phyloP scores from a whole-genome alignment of 1,284 basidiomycete genomes.

The Albatrellus sp. region DNA sequence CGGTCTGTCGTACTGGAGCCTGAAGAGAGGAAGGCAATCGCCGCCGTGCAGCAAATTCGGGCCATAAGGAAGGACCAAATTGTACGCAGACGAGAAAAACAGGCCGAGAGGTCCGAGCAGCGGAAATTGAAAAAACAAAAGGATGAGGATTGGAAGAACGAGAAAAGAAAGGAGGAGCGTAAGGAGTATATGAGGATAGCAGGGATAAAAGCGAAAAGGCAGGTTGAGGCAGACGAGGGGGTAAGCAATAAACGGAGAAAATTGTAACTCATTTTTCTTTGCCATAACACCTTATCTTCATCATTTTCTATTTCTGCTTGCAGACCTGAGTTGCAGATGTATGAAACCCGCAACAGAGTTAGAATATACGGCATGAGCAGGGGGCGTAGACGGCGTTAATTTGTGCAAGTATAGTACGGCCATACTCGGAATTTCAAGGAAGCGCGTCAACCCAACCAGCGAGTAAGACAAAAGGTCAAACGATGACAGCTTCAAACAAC shows the following conservation, averaged over 20 bases:
- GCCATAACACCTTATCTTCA: no score
- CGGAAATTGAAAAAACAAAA: slow-evolving; percentile 60
- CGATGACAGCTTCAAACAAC: no score
- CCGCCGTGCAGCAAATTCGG: slow-evolving; percentile 91
- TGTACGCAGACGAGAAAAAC: slow-evolving; percentile 68
- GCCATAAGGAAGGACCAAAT: slow-evolving; percentile 87
- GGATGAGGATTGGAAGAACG: slow-evolving; percentile 53
- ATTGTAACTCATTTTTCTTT: background rate
- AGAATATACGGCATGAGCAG: no score
- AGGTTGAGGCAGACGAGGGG: slow-evolving; percentile 46
- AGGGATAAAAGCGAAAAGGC: slow-evolving; percentile 63
- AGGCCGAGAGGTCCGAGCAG: slow-evolving; percentile 55
- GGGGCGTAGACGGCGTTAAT: no score
- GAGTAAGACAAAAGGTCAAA: no score
- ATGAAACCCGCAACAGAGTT: no score
- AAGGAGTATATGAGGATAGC: slow-evolving; percentile 68
- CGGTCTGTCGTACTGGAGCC: slow-evolving; percentile 92
- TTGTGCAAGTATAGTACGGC: no score
- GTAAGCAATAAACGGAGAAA: slow-evolving; percentile 39
- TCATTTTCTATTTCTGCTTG: no score
- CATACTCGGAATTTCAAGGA: no score
- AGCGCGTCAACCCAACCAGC: no score
- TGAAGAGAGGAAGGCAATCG: slow-evolving; percentile 87
- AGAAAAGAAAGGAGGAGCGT: slow-evolving; percentile 70
- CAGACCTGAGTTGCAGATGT: no score